A percentile compares a stretch with the other conserved stretches of the same genome.
phyloP scores from a whole-genome alignment of 2,329 filamentous ascomycete species.

The Daldinia sp. region DNA sequence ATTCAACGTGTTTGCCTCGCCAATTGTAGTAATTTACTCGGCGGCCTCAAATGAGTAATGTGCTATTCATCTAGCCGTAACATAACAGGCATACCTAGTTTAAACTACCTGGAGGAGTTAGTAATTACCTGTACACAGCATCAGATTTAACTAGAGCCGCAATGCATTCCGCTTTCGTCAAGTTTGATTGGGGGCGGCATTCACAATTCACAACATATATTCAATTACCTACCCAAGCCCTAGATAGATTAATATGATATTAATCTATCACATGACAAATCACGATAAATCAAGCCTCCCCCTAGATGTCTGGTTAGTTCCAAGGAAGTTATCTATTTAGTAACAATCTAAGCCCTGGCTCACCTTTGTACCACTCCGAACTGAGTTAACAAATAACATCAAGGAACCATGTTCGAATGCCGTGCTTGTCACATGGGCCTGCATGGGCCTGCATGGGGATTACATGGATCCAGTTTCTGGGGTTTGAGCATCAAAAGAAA shows the following conservation, averaged over 20 bases:
- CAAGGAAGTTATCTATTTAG: not conserved
- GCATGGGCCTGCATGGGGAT: not conserved
- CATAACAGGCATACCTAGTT: not conserved
- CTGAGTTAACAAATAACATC: not conserved
- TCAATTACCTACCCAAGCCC: not conserved
- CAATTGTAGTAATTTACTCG: constrained; percentile 1
- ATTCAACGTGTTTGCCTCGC: not conserved
- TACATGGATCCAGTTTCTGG: not conserved
- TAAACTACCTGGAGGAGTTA: not conserved
- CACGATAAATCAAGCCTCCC: not conserved
- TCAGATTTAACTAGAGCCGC: not conserved
- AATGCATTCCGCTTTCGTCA: not conserved
- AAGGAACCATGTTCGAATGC: not conserved
- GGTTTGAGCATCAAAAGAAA: too few species aligned
- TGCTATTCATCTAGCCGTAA: not conserved
- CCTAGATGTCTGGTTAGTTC: not conserved
- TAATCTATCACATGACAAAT: not conserved
- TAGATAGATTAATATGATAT: not conserved
- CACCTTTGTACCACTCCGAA: not conserved
- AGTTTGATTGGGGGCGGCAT: not conserved
- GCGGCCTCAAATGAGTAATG: not conserved
- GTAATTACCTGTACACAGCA: too few species aligned
- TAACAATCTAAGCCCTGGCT: not conserved
- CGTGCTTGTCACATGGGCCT: not conserved
- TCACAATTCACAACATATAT: not conserved